Conservation (phyloP, 192 early-diverging fungal species). For the Funneliformis mosseae region DNA sequence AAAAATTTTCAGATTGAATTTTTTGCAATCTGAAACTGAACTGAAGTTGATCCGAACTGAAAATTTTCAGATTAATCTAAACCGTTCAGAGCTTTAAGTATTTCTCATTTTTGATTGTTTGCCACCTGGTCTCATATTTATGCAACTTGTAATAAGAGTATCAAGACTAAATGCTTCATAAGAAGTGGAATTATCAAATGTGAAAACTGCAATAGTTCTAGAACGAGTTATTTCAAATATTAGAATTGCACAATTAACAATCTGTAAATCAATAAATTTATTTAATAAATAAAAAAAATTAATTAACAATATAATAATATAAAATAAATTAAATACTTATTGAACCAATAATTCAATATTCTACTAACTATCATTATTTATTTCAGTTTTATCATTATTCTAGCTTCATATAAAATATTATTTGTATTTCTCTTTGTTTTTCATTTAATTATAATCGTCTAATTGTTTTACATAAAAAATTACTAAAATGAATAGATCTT, state of each 20-base stretch:
- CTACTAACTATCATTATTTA: constrained; percentile 35
- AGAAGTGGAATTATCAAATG: constrained; percentile 36
- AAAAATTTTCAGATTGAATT: too few relatives aligned
- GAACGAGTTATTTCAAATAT: not conserved
- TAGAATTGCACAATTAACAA: too few relatives aligned
- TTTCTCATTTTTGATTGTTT: constrained; percentile 31
- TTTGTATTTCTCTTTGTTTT: not conserved
- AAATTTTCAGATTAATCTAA: too few relatives aligned
- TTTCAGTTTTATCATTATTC: constrained; percentile 21
- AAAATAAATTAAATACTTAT: constrained; percentile 34
- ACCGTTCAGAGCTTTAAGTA: too few relatives aligned
- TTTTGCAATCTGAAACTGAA: too few relatives aligned
- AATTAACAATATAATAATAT: not conserved
- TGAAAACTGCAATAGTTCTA: constrained; percentile 28
- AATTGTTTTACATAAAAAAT: constrained; percentile 10
- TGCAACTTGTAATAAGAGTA: constrained; percentile 14
- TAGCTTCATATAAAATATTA: constrained; percentile 3
- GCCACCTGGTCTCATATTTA: constrained; percentile 28
- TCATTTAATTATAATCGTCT: not conserved
- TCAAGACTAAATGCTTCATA: constrained; percentile 14
- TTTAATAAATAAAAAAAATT: too few relatives aligned
- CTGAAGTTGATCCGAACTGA: too few relatives aligned
- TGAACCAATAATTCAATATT: constrained; percentile 14
- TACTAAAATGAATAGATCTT: constrained; percentile 23
- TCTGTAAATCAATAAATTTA: too few relatives aligned